Evolutionary conservation across 495 filamentous ascomycete genomes (phyloP), one percentile per base, ranked within the genome.

Genomic region (Penicillium ucsense): DNA sequence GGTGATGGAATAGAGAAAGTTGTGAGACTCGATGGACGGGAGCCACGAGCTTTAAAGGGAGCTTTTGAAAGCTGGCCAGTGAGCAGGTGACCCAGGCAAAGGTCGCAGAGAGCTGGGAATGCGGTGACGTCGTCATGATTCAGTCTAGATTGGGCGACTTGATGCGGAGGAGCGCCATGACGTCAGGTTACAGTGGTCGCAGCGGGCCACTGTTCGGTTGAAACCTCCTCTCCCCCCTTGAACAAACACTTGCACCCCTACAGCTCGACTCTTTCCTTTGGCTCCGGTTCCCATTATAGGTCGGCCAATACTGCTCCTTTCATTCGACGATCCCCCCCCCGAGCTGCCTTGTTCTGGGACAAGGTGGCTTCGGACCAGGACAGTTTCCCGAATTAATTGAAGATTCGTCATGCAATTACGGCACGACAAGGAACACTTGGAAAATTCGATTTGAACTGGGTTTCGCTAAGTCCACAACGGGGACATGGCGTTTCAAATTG

Each of bases 61-160:
- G 20, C 20, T 20, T 20, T 20, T 45, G 43, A 53, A 57, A 28
- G 45, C 41, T 31, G n/a, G 41, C 5, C 31, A n/a, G 3, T 41
- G 31, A 6, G 29, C 7, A 30, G n/a, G 35, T 34, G 36, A 40
- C 11, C 41, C 20, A 20, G 20, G 20, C 20, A 46, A 35, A 36
- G 40, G 39, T 43, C 30, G 28, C 20, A 40, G 10, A 40, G 20
- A 9, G 43, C 33, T 10, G 12, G 32, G 47, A 31, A 43, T 45
- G 38, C 34, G 45, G 57, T 72, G 68, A 72, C 68, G 68, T 72
- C 65, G 61, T 67, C 60, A 72, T 72, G 68, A 72, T 60, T 60
- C 59, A 61, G 49, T 32, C 30, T 20, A 36, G 20, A 20, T 20
- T 20, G 20, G 20, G 48, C 40, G 11, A 50, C 37, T 28, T 30